A percentile compares a stretch with the other conserved stretches of the same genome.
Conservation (phyloP, 352 stramenopile species). For the Pilasporangium apinafurcum region DNA sequence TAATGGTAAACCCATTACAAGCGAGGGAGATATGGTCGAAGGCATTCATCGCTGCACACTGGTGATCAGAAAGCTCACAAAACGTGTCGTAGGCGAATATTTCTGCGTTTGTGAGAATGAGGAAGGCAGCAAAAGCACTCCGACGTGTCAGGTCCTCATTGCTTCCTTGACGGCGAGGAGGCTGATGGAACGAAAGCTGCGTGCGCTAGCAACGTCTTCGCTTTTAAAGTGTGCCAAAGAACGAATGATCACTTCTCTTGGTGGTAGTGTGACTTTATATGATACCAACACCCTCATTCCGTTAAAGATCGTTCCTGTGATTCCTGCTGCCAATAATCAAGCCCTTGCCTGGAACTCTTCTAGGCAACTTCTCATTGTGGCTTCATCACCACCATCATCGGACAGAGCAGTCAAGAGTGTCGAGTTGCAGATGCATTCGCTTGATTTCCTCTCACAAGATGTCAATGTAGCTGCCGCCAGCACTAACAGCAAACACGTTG, state of each 20-base stretch:
- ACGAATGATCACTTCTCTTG: too few relatives aligned
- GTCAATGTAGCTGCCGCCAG: background rate
- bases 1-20: constrained; percentile 20
- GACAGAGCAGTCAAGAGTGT: background rate
- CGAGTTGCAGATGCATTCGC: constrained; percentile 20
- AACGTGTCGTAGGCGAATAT: constrained; percentile 42
- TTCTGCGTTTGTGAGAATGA: constrained; percentile 62
- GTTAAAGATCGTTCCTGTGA: constrained; percentile 1
- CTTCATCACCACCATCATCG: constrained; percentile 8
- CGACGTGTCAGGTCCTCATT: constrained; percentile 23
- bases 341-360: constrained; percentile 6
- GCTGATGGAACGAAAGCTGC: constrained; percentile 17
- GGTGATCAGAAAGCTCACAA: constrained; percentile 27
- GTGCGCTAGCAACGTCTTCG: constrained; percentile 14
- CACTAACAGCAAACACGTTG: background rate
- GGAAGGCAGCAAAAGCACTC: constrained; percentile 29
- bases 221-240: constrained; percentile 11
- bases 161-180: constrained; percentile 13
- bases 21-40: background rate
- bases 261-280: too few relatives aligned
- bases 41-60: constrained; percentile 28
- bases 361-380: constrained; percentile 15
- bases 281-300: constrained; percentile 14
- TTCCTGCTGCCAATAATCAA: constrained; percentile 11
- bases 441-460: constrained; percentile 2